Base-by-base conservation (phyloP, 345 rosid genomes). In the Eutrema yunnanense region DNA sequence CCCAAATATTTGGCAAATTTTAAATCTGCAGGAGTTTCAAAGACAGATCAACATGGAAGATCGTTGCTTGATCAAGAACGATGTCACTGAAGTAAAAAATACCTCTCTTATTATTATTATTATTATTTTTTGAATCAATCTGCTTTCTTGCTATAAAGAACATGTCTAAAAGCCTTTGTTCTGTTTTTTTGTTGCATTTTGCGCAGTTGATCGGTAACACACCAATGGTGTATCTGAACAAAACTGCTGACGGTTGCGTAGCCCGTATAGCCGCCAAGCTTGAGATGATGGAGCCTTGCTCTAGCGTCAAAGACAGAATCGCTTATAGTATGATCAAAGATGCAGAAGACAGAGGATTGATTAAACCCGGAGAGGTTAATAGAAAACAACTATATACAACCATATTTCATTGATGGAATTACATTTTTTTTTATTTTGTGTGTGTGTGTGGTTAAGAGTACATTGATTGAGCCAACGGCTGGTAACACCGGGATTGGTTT, bases 401-500 rank as follows among this genome's bases (percentile, higher is more conserved):
- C 16, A 57, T 56, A 52, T 12, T 42, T 49, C 44, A 54, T 42
- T 2, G 32, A 30, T 26, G 41, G 3, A 40, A 8, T 0, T 3
- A 30, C 22, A 19, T 32, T 32, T 32, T 32, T 32, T 32, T 9
- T 42, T 8, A 4, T 54, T 34, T 16, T 33, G 3, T 47, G n/a
- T n/a, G n/a, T n/a, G n/a, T n/a, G n/a, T n/a, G 55, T 36, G 11
- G 5, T 16, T 30, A 88, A 88, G 92, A 86, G 87, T 43, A 68
- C 87, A 14, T 73, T 81, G 30, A 66, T 85, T 6, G 94, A 89
- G 80, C 61, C 78, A 38, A 92, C 96, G 8, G 75, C 88, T 48
- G 96, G 98, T 9, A 88, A 90, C 76, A 87, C 93, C 0, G 94
- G 97, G 69, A 92, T 90, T 37, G 89, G 87, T 41, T 44, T 92